These are phyloP conservation scores for Chenopodium suecicum DNA, from an alignment of 148 eudicot species.

Conservation along the genomic window DNA sequence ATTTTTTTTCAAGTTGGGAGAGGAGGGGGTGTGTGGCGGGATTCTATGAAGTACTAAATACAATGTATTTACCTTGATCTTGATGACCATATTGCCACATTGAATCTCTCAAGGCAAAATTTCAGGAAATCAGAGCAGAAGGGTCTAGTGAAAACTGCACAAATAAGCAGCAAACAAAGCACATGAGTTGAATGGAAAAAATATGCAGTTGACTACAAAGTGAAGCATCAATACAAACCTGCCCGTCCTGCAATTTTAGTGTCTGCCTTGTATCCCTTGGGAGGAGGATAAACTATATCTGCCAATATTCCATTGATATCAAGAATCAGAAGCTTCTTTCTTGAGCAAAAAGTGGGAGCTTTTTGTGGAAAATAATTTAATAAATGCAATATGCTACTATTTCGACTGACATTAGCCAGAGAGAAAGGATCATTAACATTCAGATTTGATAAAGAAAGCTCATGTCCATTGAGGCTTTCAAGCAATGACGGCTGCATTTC, in stretches of 20 bases:
- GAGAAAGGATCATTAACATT: conserved; percentile 28
- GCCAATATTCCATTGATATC: conserved; percentile 93
- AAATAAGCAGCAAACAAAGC: conserved; percentile 12
- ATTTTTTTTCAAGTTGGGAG: neutral
- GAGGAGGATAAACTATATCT: conserved; percentile 68
- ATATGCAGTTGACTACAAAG: neutral
- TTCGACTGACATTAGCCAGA: conserved; percentile 28
- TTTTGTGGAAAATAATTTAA: conserved; percentile 39
- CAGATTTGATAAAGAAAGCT: conserved; percentile 22
- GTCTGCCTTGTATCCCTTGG: conserved; percentile 57
- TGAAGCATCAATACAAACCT: conserved; percentile 38
- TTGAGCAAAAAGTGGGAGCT: conserved; percentile 28
- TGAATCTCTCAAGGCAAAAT: conserved; percentile 86
- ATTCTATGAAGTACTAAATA: neutral
- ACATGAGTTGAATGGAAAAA: neutral
- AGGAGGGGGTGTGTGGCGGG: neutral
- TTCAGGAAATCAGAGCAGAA: conserved; percentile 68
- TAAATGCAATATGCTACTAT: conserved; percentile 30
- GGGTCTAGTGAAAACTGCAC: conserved; percentile 84
- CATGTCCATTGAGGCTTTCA: conserved; percentile 24
- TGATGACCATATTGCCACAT: conserved; percentile 93
- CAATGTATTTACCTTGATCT: conserved; percentile 58
- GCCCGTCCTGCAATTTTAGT: conserved; percentile 65
- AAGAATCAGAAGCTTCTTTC: conserved; percentile 83
- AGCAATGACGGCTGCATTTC: conserved; percentile 16